Evolutionary conservation across 2,329 filamentous ascomycete species (phyloP).

Genomic region (Fusarium scirpi): DNA sequence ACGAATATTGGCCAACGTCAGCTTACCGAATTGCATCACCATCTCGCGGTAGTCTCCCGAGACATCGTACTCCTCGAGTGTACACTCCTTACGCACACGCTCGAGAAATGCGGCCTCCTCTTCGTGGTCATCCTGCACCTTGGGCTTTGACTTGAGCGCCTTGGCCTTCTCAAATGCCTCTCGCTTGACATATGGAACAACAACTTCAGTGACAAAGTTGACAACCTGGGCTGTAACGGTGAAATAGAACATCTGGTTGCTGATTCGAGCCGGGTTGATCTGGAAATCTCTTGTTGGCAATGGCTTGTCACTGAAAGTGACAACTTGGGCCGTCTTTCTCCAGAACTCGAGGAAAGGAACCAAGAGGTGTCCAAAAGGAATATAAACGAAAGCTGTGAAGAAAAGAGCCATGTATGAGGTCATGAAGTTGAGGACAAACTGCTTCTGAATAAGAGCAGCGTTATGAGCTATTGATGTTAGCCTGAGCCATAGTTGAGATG

Average conservation of each 20-base stretch:
- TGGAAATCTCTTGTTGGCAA: slow-evolving; percentile 75
- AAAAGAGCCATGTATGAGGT: slow-evolving; percentile 94
- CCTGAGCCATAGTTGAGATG: slow-evolving; percentile 3
- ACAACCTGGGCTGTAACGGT: slow-evolving; percentile 94
- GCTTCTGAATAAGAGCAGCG: slow-evolving; percentile 87
- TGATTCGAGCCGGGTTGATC: slow-evolving; percentile 85
- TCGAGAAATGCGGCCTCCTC: slow-evolving; percentile 85
- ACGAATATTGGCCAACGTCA: not conserved
- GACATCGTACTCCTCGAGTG: slow-evolving; percentile 88
- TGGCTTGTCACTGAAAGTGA: slow-evolving; percentile 81
- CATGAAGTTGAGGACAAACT: slow-evolving; percentile 96
- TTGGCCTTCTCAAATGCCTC: slow-evolving; percentile 83
- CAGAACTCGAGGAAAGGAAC: slow-evolving; percentile 90
- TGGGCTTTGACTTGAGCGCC: slow-evolving; percentile 73
- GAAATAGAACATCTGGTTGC: slow-evolving; percentile 94
- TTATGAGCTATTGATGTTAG: slow-evolving; percentile 71
- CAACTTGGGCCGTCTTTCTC: slow-evolving; percentile 76
- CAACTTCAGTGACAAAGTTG: slow-evolving; percentile 84
- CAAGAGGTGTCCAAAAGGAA: slow-evolving; percentile 87
- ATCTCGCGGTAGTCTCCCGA: slow-evolving; percentile 93
- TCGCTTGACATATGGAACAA: slow-evolving; percentile 88
- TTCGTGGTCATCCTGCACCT: slow-evolving; percentile 69
- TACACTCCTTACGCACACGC: slow-evolving; percentile 84
- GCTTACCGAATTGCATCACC: slow-evolving; percentile 80
- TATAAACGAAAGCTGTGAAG: slow-evolving; percentile 92